These are phyloP conservation scores for Albifimbria verrucaria DNA, from an alignment of 2,329 filamentous ascomycete species.

Conservation along the genomic window DNA sequence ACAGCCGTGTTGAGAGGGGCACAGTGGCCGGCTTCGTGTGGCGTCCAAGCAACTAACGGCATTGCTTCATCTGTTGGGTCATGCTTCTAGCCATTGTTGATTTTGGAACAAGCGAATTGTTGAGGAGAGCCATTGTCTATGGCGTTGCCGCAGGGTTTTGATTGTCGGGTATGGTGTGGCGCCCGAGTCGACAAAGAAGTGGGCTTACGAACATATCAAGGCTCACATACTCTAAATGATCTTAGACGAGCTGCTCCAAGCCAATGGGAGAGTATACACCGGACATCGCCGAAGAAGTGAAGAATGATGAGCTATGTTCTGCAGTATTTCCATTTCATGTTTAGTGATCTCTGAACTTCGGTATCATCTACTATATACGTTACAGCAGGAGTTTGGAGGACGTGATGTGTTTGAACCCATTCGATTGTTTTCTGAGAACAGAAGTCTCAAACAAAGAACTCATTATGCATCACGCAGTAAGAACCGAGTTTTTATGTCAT, in stretches of 20 bases:
- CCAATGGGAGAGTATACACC: not conserved
- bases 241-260: not conserved
- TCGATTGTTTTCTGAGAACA: no score
- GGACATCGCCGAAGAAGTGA: not conserved
- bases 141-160: not conserved
- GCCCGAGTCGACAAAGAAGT: not conserved
- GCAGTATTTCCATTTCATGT: no score
- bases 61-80: not conserved
- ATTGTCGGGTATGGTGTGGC: not conserved
- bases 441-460: no score
- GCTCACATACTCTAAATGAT: not conserved
- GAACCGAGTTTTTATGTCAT: no score
- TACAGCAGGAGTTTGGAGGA: no score
- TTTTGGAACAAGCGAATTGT: not conserved
- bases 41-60: constrained; percentile 1
- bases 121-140: not conserved
- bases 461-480: no score
- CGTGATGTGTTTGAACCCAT: no score
- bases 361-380: no score
- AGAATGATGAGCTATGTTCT: no score
- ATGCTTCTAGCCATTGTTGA: not conserved
- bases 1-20: not conserved
- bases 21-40: not conserved
- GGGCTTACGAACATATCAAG: not conserved
- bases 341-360: no score